Evolutionary conservation across 768 basidiomycete species (phyloP).

Genomic region (Russula sp.): DNA sequence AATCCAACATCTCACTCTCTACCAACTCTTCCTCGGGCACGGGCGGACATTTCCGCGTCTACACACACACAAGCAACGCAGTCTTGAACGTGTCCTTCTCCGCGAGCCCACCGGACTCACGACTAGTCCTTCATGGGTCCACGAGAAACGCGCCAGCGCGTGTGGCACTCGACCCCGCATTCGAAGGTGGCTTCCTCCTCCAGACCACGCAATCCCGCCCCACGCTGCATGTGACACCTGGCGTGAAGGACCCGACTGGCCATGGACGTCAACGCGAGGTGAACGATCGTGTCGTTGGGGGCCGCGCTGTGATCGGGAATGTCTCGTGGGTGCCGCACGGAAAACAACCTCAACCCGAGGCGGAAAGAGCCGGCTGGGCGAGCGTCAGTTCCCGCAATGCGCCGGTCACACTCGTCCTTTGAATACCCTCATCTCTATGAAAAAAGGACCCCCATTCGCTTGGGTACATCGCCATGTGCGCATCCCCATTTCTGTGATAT

Average conservation of each 20-base stretch:
- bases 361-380: not conserved
- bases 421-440: constrained; percentile 2
- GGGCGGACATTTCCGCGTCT: constrained; percentile 9
- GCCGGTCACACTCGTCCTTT: constrained; percentile 13
- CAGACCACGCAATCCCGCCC: constrained; percentile 3
- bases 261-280: not conserved
- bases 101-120: constrained; percentile 7
- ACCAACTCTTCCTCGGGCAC: constrained; percentile 11
- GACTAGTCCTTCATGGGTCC: not conserved
- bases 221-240: not conserved
- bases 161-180: constrained; percentile 5
- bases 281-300: not conserved
- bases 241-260: constrained; percentile 5
- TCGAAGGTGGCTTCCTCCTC: constrained; percentile 15
- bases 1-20: not conserved
- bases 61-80: constrained; percentile 14
- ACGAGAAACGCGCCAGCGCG: constrained; percentile 9
- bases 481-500: not conserved
- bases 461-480: not conserved
- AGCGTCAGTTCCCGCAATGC: constrained; percentile 6
- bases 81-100: not conserved
- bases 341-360: not conserved
- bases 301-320: constrained; percentile 5
- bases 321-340: constrained; percentile 7
- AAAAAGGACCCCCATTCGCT: not conserved